Evolutionary conservation across 305 asterid genomes (phyloP), one percentile per base, ranked within the genome.

Genomic region (Solanum chacoense): DNA sequence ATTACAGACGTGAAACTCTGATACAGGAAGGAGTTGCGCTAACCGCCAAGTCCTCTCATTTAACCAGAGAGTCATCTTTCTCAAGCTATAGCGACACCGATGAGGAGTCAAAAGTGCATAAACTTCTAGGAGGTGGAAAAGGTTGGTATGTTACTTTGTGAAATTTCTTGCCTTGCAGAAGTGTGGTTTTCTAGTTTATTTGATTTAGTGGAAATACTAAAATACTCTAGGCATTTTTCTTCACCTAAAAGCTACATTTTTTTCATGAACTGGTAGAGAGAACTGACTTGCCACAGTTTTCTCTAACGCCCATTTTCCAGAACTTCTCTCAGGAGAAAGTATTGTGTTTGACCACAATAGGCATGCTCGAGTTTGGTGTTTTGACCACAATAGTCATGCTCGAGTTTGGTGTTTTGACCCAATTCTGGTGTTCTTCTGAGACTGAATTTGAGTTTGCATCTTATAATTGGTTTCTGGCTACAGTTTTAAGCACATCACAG

Each of bases 121-220:
- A 88, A 90, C 92, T 95, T 89, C 91, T 97, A 37, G 98, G 99
- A 85, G 89, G 91, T 87, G 98, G 99, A 89, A 95, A 93, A 92
- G 98, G 99, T 97, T 86, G 79, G 93, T 90, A 86, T 34, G 38
- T 86, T 42, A 75, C 71, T 75, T 74, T 87, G 71, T 75, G 85
- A 87, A 38, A 20, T 67, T 87, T 75, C 3, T 87, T 34, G 22
- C 42, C 87, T 83, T 29, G 73, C 73, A 83, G 72, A 42, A 50
- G 18, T 83, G 73, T 9, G 3, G 42, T 50, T 83, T 81, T 83
- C 86, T 83, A 83, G 42, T 50, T 83, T 83, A 38, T 38, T 37
- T 78, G 31, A 35, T 45, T 81, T 28, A 9, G 40, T 8, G 71
- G 20, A 81, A 81, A 50, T 50, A 50, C 72, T 20, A 83, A 83